Percentiles rank a stretch among this genome's conserved stretches.
Conservation (phyloP, 2,329 filamentous ascomycete genomes). For the Thermothelomyces thermophilus region DNA sequence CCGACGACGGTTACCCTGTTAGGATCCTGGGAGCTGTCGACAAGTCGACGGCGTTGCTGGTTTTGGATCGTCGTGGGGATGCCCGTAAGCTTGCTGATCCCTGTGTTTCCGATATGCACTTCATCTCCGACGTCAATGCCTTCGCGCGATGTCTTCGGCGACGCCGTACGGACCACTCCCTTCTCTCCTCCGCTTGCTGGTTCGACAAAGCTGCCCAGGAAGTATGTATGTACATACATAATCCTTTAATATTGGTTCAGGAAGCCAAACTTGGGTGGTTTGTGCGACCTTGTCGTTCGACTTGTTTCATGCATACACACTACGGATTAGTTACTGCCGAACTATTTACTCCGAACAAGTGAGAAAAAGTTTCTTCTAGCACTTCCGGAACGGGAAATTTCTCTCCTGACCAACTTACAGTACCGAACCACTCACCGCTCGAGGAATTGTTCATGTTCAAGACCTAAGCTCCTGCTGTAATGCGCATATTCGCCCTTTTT, state of each 20-base stretch:
- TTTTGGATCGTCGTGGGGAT: background rate
- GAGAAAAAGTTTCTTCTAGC: too few species aligned
- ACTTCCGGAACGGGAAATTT: too few species aligned
- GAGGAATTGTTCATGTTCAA: too few species aligned
- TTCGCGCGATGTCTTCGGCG: conserved; percentile 2
- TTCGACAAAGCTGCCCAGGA: too few species aligned
- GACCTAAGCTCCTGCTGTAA: too few species aligned
- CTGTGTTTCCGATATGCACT: conserved; percentile 24
- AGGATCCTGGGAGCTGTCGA: background rate
- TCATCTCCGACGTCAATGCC: conserved; percentile 36
- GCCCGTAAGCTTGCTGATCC: conserved; percentile 14
- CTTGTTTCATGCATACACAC: conserved; percentile 17
- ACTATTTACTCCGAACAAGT: too few species aligned
- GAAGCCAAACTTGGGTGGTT: conserved; percentile 1
- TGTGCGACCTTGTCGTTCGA: conserved; percentile 14
- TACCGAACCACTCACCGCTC: too few species aligned
- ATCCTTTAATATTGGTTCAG: background rate
- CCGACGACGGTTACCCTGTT: conserved; percentile 1
- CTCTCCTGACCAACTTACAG: too few species aligned
- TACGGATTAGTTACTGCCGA: background rate
- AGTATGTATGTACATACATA: background rate
- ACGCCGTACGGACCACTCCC: too few species aligned
- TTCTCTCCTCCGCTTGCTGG: background rate
- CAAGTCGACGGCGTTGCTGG: background rate
- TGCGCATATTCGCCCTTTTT: too few species aligned